Conservation (phyloP, 169 alveolate species). For the Cryptosporidium canis region DNA sequence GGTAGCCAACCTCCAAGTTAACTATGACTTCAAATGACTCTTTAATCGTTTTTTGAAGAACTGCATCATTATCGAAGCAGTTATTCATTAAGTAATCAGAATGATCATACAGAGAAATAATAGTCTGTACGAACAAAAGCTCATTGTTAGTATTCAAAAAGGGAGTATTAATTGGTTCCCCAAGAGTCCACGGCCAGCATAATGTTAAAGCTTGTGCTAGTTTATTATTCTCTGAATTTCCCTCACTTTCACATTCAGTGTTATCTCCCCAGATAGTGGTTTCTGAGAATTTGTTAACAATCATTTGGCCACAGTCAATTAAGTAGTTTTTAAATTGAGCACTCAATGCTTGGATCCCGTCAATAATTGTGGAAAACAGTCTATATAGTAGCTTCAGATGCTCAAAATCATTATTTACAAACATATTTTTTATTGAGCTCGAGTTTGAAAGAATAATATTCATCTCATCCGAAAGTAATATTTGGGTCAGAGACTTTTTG, state of each 20-base stretch:
- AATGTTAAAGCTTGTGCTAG: background rate
- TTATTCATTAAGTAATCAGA: background rate
- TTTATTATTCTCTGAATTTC: background rate
- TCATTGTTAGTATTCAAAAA: background rate
- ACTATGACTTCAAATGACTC: constrained; percentile 63
- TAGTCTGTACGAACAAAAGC: constrained; percentile 7
- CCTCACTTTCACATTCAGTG: background rate
- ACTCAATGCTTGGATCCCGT: constrained; percentile 74
- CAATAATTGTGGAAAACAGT: constrained; percentile 73
- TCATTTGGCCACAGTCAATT: constrained; percentile 65
- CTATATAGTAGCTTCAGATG: constrained; percentile 62
- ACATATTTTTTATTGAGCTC: constrained; percentile 1
- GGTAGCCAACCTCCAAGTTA: constrained; percentile 69
- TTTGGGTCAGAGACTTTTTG: constrained; percentile 20
- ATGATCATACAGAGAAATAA: constrained; percentile 39
- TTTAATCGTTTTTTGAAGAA: constrained; percentile 29
- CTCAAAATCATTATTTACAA: constrained; percentile 34
- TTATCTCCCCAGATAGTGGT: background rate
- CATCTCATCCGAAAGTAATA: constrained; percentile 26
- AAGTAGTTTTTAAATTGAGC: constrained; percentile 73
- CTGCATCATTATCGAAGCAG: constrained; percentile 33
- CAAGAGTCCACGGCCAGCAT: constrained; percentile 23
- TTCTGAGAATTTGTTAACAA: constrained; percentile 23
- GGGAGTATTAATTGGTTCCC: constrained; percentile 4
- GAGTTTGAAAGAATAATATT: background rate